Percentiles rank a stretch among this genome's conserved stretches.
Conservation (phyloP, 495 filamentous ascomycete genomes). For the Cetradonia linearis region DNA sequence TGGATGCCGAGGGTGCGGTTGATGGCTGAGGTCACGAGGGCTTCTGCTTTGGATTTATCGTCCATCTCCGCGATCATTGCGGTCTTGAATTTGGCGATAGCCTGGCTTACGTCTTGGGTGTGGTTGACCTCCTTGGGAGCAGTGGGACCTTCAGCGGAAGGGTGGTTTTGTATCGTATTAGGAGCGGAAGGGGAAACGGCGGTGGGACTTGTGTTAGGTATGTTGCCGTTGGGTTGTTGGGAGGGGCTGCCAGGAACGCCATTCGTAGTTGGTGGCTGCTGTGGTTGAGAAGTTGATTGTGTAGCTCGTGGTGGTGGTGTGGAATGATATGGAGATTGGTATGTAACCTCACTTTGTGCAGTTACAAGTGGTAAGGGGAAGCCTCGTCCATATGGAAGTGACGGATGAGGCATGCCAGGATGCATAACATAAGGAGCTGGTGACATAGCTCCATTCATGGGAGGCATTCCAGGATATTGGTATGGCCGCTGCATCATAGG, state of each 20-base stretch:
- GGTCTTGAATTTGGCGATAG: constrained; percentile 21
- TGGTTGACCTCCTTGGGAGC: constrained; percentile 2
- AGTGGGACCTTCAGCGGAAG: constrained; percentile 13
- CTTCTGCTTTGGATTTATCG: constrained; percentile 15
- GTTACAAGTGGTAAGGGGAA: constrained; percentile 20
- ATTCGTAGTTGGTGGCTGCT: constrained; percentile 14
- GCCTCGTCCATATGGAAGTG: constrained; percentile 16
- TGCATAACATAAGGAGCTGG: constrained; percentile 27
- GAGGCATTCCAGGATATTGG: constrained; percentile 23
- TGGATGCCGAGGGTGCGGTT: constrained; percentile 27
- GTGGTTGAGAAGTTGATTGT: constrained; percentile 11
- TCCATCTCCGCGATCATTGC: constrained; percentile 17
- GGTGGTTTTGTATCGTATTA: constrained; percentile 18
- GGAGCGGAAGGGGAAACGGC: constrained; percentile 21
- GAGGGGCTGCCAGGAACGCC: constrained; percentile 5
- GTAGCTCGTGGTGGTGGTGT: constrained; percentile 16
- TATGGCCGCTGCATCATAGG: constrained; percentile 21
- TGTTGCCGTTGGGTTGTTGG: constrained; percentile 14
- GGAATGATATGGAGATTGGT: constrained; percentile 25
- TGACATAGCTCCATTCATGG: constrained; percentile 37
- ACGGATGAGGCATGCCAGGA: constrained; percentile 30
- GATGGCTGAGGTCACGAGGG: constrained; percentile 24
- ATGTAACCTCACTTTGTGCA: constrained; percentile 21
- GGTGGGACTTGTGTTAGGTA: constrained; percentile 6
- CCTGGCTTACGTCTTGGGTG: constrained; percentile 9